Evolutionary conservation across 208 protist species (phyloP).

Genomic region (Leptomonas pyrrhocoris): DNA sequence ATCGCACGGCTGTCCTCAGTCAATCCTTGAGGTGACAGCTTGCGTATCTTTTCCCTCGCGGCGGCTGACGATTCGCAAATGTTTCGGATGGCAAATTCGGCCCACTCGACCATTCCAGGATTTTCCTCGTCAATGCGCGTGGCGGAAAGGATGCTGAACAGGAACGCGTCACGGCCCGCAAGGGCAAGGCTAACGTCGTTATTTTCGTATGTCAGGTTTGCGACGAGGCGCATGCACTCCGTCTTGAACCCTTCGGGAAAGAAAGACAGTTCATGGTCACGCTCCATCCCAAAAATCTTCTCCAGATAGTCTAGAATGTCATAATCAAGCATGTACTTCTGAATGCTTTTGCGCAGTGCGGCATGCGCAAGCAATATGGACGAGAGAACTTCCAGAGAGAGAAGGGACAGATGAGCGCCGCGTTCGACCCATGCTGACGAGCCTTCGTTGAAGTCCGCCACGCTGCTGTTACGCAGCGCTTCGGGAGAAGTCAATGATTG

Average conservation of each 20-base stretch:
- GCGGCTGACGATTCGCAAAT: constrained; percentile 58
- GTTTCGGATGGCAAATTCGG: constrained; percentile 88
- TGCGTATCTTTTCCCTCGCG: constrained; percentile 64
- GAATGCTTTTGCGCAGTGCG: constrained; percentile 41
- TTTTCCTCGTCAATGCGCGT: constrained; percentile 91
- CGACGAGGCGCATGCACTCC: constrained; percentile 71
- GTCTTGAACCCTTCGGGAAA: constrained; percentile 84
- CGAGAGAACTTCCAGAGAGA: constrained; percentile 65
- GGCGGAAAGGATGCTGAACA: constrained; percentile 61
- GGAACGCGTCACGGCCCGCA: constrained; percentile 42
- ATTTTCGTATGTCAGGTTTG: constrained; percentile 74
- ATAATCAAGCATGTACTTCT: constrained; percentile 67
- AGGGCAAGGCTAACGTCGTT: constrained; percentile 40
- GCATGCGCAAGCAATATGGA: constrained; percentile 57
- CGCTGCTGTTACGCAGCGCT: constrained; percentile 68
- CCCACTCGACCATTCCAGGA: constrained; percentile 88
- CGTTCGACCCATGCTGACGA: constrained; percentile 75
- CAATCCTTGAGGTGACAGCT: constrained; percentile 53
- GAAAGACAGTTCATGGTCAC: constrained; percentile 73
- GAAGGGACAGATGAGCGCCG: constrained; percentile 59
- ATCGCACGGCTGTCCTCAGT: constrained; percentile 54
- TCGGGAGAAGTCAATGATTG: constrained; percentile 36
- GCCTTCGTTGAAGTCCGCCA: constrained; percentile 82
- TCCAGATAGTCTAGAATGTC: constrained; percentile 56
- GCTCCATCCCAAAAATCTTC: constrained; percentile 62